Percentiles rank a stretch among this genome's conserved stretches.
These are phyloP conservation scores for Blastobotrys robertii DNA, from an alignment of 805 yeast species.

Conservation along the genomic window DNA sequence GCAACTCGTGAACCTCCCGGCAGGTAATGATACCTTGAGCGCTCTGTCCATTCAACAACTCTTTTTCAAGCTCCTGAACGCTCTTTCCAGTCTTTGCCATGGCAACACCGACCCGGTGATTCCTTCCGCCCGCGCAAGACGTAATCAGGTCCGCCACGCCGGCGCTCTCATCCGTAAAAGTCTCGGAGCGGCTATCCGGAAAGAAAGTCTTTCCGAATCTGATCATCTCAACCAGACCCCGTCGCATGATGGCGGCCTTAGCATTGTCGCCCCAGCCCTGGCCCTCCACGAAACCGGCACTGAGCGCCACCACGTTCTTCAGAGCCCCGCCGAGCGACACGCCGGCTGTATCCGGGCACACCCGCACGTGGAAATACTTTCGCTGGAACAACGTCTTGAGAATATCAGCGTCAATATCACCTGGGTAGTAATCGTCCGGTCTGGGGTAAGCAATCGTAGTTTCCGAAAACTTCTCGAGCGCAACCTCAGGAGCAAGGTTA, in stretches of 20 bases:
- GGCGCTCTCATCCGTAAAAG: slow-evolving; percentile 88
- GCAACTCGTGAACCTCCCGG: slow-evolving; percentile 82
- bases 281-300: slow-evolving; percentile 97
- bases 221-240: slow-evolving; percentile 85
- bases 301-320: slow-evolving; percentile 90
- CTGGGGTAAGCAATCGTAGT: slow-evolving; percentile 87
- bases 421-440: slow-evolving; percentile 59
- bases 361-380: slow-evolving; percentile 95
- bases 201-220: slow-evolving; percentile 75
- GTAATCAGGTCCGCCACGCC: slow-evolving; percentile 98
- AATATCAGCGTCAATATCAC: slow-evolving; percentile 64
- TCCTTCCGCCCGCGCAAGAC: slow-evolving; percentile 96
- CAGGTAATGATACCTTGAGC: slow-evolving; percentile 93
- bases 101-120: slow-evolving; percentile 79
- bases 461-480: slow-evolving; percentile 92
- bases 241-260: slow-evolving; percentile 93
- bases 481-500: slow-evolving; percentile 94
- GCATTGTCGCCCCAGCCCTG: slow-evolving; percentile 99
- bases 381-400: slow-evolving; percentile 87
- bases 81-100: slow-evolving; percentile 67
- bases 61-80: slow-evolving; percentile 77
- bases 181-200: slow-evolving; percentile 61
- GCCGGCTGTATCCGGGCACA: slow-evolving; percentile 89
- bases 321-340: slow-evolving; percentile 95
- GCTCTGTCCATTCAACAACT: slow-evolving; percentile 85